Conservation (phyloP, 768 basidiomycete genomes). For the Phaffia australis region DNA sequence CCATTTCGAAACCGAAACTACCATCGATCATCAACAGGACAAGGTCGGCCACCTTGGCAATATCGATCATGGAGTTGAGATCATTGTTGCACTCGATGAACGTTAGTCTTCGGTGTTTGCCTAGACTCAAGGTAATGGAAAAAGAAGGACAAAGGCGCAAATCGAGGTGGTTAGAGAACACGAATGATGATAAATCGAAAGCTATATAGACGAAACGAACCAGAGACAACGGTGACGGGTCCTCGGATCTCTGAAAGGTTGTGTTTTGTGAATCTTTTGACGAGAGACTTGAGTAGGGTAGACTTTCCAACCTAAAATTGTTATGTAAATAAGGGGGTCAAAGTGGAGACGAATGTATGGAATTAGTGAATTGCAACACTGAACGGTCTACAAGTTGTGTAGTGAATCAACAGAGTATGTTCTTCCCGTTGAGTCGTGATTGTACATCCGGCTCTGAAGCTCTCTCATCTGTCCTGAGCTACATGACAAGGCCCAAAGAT, state of each 20-base stretch:
- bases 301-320: slow-evolving; percentile 63
- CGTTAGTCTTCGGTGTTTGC: slow-evolving; percentile 85
- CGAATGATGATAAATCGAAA: too few relatives aligned
- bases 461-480: neutral
- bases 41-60: slow-evolving; percentile 91
- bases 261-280: slow-evolving; percentile 87
- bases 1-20: slow-evolving; percentile 98
- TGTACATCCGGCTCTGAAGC: neutral
- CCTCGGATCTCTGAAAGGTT: slow-evolving; percentile 79
- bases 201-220: slow-evolving; percentile 27
- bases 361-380: neutral
- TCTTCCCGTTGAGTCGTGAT: neutral
- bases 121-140: slow-evolving; percentile 18
- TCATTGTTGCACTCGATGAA: slow-evolving; percentile 97
- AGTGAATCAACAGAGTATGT: neutral
- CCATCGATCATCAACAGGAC: slow-evolving; percentile 96
- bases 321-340: neutral
- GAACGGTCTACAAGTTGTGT: neutral
- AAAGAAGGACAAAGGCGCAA: neutral
- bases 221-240: slow-evolving; percentile 85
- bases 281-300: slow-evolving; percentile 79
- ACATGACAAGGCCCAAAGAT: neutral
- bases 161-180: neutral
- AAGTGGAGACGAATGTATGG: neutral
- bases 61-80: slow-evolving; percentile 95